Conservation (phyloP, 2,329 filamentous ascomycete genomes). For the Alternaria panax region DNA sequence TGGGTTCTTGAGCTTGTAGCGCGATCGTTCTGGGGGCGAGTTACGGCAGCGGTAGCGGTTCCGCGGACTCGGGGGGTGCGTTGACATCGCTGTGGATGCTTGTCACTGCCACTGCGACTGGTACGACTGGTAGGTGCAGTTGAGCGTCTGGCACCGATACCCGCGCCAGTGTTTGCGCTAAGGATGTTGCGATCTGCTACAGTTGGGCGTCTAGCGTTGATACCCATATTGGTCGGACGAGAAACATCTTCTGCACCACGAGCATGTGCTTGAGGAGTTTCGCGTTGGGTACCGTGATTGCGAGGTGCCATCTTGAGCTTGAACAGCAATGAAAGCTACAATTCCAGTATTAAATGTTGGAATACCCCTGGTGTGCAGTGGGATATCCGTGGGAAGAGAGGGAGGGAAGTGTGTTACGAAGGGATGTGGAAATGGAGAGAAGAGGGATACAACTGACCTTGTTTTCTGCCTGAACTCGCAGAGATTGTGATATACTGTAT, state of each 20-base stretch:
- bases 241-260: neutral
- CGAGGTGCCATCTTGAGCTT: slow-evolving; percentile 5
- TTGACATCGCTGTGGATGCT: neutral
- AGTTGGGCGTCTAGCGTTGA: too few relatives aligned
- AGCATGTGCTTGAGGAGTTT: too few relatives aligned
- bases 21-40: neutral
- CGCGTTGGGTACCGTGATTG: neutral
- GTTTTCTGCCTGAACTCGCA: neutral
- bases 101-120: neutral
- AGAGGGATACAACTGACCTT: neutral
- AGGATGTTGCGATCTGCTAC: too few relatives aligned
- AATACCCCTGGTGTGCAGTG: neutral
- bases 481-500: neutral
- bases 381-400: neutral
- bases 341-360: neutral
- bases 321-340: neutral
- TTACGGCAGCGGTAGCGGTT: neutral
- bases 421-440: too few relatives aligned
- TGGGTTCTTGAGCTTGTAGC: too few relatives aligned
- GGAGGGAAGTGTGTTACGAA: neutral
- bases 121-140: too few relatives aligned
- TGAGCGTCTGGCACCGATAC: neutral
- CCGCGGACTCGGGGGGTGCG: neutral
- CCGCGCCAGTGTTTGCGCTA: slow-evolving; percentile 11
- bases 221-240: neutral